phyloP scores from a whole-genome alignment of 148 eudicot genomes.

The Silene conica region DNA sequence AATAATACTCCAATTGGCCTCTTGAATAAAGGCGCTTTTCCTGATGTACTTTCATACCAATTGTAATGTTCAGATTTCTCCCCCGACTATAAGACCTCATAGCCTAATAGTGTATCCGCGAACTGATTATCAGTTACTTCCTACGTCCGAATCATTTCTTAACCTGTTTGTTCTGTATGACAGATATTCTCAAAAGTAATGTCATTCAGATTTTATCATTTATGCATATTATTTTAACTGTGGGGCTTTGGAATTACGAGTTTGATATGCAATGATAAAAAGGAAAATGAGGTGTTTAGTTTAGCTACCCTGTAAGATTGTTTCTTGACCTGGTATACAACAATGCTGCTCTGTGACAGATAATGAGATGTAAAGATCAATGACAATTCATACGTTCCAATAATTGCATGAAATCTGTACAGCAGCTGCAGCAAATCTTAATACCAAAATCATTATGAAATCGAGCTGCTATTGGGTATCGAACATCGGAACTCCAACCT shows the following conservation, averaged over 20 bases:
- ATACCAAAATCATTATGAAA: too few species aligned
- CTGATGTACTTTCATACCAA: background rate
- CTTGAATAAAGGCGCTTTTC: background rate
- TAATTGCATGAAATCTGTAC: too few species aligned
- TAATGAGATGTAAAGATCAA: background rate
- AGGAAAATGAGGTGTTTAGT: background rate
- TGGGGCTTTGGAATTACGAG: background rate
- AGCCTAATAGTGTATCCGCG: too few species aligned
- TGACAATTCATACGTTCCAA: background rate
- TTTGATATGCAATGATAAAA: background rate
- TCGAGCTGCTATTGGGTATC: too few species aligned
- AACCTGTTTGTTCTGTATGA: too few species aligned
- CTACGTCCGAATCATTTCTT: too few species aligned
- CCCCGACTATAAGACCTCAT: background rate
- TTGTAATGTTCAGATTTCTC: background rate
- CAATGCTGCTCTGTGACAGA: background rate
- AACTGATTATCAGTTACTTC: too few species aligned
- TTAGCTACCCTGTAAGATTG: background rate
- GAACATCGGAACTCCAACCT: too few species aligned
- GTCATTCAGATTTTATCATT: too few species aligned
- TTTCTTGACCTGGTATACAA: background rate
- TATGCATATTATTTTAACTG: background rate
- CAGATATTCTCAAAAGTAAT: too few species aligned
- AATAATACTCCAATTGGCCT: conserved; percentile 13
- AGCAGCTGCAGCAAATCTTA: too few species aligned